These are phyloP conservation scores for Pichia eremophila DNA, from an alignment of 805 yeast species.

Conservation along the genomic window DNA sequence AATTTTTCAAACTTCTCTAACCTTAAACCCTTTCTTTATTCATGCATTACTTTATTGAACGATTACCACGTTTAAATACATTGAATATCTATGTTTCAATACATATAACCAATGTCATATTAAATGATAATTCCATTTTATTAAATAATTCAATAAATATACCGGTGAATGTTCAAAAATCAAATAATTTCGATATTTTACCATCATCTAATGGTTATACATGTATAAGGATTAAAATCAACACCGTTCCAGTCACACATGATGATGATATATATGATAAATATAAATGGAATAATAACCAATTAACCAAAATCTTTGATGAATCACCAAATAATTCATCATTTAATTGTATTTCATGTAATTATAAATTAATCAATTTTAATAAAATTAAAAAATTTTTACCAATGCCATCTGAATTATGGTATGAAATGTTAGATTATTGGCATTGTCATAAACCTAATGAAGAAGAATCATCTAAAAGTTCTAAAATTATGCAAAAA, in stretches of 20 bases:
- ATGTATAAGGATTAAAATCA: too few relatives aligned
- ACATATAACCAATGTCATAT: neutral
- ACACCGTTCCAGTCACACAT: too few relatives aligned
- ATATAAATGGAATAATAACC: conserved; percentile 19
- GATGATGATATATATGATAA: conserved; percentile 6
- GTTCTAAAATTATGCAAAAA: conserved; percentile 14
- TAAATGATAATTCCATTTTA: neutral
- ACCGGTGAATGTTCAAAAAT: too few relatives aligned
- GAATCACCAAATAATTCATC: neutral
- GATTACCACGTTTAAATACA: neutral
- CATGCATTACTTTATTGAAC: neutral
- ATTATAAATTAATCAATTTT: conserved; percentile 22
- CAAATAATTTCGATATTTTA: too few relatives aligned
- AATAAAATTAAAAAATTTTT: conserved; percentile 25
- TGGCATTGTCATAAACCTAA: conserved; percentile 93
- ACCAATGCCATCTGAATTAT: conserved; percentile 83
- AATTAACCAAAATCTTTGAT: neutral
- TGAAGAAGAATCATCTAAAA: conserved; percentile 9
- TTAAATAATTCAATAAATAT: neutral
- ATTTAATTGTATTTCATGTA: conserved; percentile 15
- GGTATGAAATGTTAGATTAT: conserved; percentile 94
- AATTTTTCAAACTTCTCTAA: neutral
- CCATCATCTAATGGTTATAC: too few relatives aligned
- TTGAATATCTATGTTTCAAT: neutral
- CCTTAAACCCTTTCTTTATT: too few relatives aligned